Percentiles rank a stretch among this genome's conserved stretches.
Conservation (phyloP, 495 filamentous ascomycete genomes). For the Cairneyella variabilis region DNA sequence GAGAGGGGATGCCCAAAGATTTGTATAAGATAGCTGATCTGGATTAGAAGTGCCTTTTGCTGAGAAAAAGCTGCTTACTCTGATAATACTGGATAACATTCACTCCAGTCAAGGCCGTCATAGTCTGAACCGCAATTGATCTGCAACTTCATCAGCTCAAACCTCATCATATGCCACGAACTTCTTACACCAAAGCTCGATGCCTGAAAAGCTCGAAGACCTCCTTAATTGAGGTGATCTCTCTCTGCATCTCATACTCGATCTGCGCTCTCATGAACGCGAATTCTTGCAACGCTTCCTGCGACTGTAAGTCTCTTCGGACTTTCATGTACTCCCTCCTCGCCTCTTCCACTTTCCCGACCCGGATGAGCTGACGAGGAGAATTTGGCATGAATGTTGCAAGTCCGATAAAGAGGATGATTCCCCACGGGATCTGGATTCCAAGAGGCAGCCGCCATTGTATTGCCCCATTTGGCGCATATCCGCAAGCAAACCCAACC, state of each 20-base stretch:
- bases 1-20: constrained; percentile 47
- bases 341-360: constrained; percentile 48
- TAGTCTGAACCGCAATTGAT: constrained; percentile 52
- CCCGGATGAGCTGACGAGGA: constrained; percentile 51
- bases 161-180: no score
- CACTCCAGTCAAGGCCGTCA: constrained; percentile 54
- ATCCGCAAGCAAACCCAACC: constrained; percentile 55
- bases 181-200: constrained; percentile 44
- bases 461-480: constrained; percentile 46
- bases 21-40: constrained; percentile 51
- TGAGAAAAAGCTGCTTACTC: no score
- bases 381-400: constrained; percentile 58
- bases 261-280: constrained; percentile 52
- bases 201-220: constrained; percentile 49
- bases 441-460: constrained; percentile 57
- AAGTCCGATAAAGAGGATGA: constrained; percentile 53
- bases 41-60: no score
- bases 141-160: background rate
- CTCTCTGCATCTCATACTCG: constrained; percentile 56
- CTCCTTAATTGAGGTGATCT: constrained; percentile 48
- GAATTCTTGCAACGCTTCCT: constrained; percentile 52
- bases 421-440: constrained; percentile 56
- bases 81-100: constrained; percentile 57
- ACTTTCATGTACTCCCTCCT: constrained; percentile 45
- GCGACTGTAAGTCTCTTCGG: constrained; percentile 41